Conservation (phyloP, 1,139 yeast species). For the Kodamaea fungicola region DNA sequence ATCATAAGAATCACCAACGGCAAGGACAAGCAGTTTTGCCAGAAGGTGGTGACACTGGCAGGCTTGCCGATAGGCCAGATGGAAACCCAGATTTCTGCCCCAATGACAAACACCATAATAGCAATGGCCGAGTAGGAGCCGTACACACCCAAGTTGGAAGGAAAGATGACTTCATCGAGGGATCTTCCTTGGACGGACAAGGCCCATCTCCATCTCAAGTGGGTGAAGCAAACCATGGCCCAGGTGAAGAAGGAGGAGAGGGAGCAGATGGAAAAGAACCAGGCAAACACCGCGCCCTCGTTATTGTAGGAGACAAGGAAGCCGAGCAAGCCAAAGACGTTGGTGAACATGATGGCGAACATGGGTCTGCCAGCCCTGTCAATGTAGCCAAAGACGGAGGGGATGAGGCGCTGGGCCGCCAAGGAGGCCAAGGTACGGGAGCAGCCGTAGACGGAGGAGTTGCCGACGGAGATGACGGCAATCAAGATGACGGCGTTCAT, state of each 20-base stretch:
- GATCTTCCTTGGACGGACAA: conserved; percentile 43
- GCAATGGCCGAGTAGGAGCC: conserved; percentile 47
- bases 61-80: conserved; percentile 37
- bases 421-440: conserved; percentile 53
- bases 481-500: conserved; percentile 52
- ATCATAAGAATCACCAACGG: conserved; percentile 43
- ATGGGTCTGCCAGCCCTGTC: conserved; percentile 59
- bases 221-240: conserved; percentile 51
- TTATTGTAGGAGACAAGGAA: conserved; percentile 54
- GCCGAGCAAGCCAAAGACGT: conserved; percentile 56
- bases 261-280: conserved; percentile 68
- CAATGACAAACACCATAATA: conserved; percentile 37
- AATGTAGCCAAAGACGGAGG: conserved; percentile 45
- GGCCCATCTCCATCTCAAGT: conserved; percentile 50
- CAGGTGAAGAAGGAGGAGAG: conserved; percentile 58
- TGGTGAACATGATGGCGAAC: conserved; percentile 47
- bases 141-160: conserved; percentile 44
- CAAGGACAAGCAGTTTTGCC: conserved; percentile 47
- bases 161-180: conserved; percentile 44
- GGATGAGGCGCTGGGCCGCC: conserved; percentile 50
- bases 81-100: conserved; percentile 48
- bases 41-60: conserved; percentile 34
- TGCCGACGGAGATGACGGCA: conserved; percentile 52
- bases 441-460: conserved; percentile 54
- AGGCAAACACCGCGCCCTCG: conserved; percentile 50